Percentiles rank a stretch among this genome's conserved stretches.
Conservation (phyloP, 345 rosid genomes). For the Odontarrhena argentea region DNA sequence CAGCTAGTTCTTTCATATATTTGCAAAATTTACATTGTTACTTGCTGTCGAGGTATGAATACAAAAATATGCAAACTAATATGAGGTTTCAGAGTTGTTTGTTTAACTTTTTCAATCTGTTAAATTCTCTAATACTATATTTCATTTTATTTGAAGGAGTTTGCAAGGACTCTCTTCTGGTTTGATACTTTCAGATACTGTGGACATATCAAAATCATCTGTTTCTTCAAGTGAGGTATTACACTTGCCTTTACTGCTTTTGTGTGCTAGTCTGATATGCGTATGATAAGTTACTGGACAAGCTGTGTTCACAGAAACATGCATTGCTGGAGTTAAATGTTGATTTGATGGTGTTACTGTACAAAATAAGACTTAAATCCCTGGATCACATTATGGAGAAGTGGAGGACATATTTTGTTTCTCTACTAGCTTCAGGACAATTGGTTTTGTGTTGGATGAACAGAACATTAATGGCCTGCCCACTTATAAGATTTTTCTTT, state of each 20-base stretch:
- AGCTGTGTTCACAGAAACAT: constrained; percentile 9
- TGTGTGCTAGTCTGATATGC: constrained; percentile 26
- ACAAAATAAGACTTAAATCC: constrained; percentile 10
- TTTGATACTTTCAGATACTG: constrained; percentile 47
- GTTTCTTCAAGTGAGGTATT: constrained; percentile 48
- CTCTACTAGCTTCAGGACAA: constrained; percentile 30
- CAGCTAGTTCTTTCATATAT: constrained; percentile 22
- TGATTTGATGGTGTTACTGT: constrained; percentile 19
- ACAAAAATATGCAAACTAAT: not conserved
- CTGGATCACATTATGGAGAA: constrained; percentile 14
- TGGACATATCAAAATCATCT: constrained; percentile 46
- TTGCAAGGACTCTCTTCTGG: constrained; percentile 67
- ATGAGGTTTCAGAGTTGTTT: constrained; percentile 8
- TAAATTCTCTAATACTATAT: constrained; percentile 24
- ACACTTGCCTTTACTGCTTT: constrained; percentile 20
- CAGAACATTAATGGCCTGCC: constrained; percentile 14
- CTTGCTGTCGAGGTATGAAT: constrained; percentile 5
- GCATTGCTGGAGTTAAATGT: constrained; percentile 16
- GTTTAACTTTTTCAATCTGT: constrained; percentile 19
- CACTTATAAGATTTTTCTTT: constrained; percentile 9
- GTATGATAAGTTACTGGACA: constrained; percentile 17
- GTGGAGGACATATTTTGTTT: constrained; percentile 10
- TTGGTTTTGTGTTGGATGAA: not conserved
- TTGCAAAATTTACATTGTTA: constrained; percentile 8
- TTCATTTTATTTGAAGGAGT: constrained; percentile 60